Percentiles rank a stretch among this genome's conserved stretches.
These are phyloP conservation scores for Hypoxylon sp. DNA, from an alignment of 2,329 filamentous ascomycete species.

Conservation along the genomic window DNA sequence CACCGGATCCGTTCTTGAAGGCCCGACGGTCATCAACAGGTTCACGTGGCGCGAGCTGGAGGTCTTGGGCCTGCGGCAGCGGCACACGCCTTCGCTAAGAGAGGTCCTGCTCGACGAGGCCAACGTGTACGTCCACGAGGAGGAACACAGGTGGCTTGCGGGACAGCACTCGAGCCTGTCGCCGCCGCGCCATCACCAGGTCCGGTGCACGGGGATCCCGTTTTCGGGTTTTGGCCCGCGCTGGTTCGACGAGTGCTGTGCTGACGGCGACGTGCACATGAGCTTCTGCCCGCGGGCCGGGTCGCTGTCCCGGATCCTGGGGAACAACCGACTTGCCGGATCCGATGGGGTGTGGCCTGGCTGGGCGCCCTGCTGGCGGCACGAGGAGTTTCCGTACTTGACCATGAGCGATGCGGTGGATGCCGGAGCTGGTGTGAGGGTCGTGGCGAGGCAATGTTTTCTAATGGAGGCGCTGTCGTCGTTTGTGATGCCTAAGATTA, in stretches of 20 bases:
- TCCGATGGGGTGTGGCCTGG: constrained; percentile 48
- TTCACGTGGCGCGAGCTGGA: constrained; percentile 68
- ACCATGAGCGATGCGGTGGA: constrained; percentile 65
- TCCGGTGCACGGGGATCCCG: constrained; percentile 68
- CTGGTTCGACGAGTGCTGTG: constrained; percentile 65
- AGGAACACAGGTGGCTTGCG: constrained; percentile 66
- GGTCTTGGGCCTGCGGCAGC: constrained; percentile 68
- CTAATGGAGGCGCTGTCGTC: constrained; percentile 63
- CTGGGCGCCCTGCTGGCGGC: constrained; percentile 67
- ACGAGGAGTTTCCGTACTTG: constrained; percentile 67
- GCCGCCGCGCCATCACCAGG: constrained; percentile 62
- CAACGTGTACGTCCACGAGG: constrained; percentile 71
- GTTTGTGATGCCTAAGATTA: constrained; percentile 59
- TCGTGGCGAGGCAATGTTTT: constrained; percentile 65
- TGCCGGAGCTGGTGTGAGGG: constrained; percentile 60
- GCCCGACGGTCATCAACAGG: constrained; percentile 63
- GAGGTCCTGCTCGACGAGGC: constrained; percentile 65
- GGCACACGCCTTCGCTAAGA: constrained; percentile 65
- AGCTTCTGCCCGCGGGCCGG: constrained; percentile 63
- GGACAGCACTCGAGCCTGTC: constrained; percentile 61
- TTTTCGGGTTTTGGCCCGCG: constrained; percentile 65
- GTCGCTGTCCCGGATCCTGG: constrained; percentile 51
- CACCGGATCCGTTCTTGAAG: constrained; percentile 45
- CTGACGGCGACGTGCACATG: constrained; percentile 59
- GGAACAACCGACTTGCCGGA: not conserved